phyloP scores from a whole-genome alignment of 2,329 filamentous ascomycete species.

The Colletotrichum limetticola region DNA sequence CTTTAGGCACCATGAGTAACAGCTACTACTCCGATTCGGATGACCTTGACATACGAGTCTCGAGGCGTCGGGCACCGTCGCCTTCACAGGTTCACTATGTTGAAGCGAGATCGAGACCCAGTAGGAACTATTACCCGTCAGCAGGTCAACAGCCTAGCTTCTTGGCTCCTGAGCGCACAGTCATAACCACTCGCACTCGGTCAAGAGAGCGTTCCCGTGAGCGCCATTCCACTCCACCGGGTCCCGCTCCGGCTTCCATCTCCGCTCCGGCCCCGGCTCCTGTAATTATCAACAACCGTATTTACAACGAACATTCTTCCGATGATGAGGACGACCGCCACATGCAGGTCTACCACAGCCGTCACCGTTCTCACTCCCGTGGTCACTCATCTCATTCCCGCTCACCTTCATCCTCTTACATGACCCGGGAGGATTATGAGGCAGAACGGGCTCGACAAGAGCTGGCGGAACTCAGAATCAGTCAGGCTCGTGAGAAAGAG shows the following conservation, averaged over 20 bases:
- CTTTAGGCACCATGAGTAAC: slow-evolving; percentile 43
- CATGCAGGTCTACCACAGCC: slow-evolving; percentile 43
- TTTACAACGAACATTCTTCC: slow-evolving; percentile 61
- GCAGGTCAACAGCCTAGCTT: slow-evolving; percentile 48
- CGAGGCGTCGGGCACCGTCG: slow-evolving; percentile 51
- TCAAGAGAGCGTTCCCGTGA: slow-evolving; percentile 57
- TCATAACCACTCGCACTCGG: slow-evolving; percentile 53
- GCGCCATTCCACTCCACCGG: slow-evolving; percentile 55
- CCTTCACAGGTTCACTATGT: slow-evolving; percentile 58
- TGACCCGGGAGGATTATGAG: slow-evolving; percentile 57
- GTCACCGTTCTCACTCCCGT: slow-evolving; percentile 41
- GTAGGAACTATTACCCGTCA: slow-evolving; percentile 52
- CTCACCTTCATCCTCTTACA: slow-evolving; percentile 49
- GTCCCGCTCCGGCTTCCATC: slow-evolving; percentile 40
- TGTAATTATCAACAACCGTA: slow-evolving; percentile 68
- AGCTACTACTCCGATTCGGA: slow-evolving; percentile 63
- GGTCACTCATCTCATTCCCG: slow-evolving; percentile 43
- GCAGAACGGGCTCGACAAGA: slow-evolving; percentile 52
- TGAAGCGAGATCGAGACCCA: slow-evolving; percentile 49
- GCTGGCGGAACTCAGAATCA: slow-evolving; percentile 57
- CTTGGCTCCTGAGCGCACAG: slow-evolving; percentile 58
- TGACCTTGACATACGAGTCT: slow-evolving; percentile 63
- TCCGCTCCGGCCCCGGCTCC: slow-evolving; percentile 49
- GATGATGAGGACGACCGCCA: slow-evolving; percentile 51
- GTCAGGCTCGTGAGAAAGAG: slow-evolving; percentile 51